Evolutionary conservation across 768 basidiomycete species (phyloP), one percentile per base, ranked within the genome.

Genomic region (Podaxis rugospora): DNA sequence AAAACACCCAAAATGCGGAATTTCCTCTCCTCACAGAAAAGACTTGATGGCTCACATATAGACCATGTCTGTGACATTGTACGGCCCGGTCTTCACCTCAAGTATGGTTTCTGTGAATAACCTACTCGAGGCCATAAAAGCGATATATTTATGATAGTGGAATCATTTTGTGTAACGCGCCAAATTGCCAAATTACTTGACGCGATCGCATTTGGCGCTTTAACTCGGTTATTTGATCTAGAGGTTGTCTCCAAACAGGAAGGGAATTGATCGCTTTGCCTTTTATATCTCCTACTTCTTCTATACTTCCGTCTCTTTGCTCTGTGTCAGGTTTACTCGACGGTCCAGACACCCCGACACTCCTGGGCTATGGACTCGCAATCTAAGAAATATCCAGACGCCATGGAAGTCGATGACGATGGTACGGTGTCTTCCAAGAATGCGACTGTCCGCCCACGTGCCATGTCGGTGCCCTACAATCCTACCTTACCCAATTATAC

Each of bases 391-490:
- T 52, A 60, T 16, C 21, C 50, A 16, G 56, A 63, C 49, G 63
- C 57, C 47, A 66, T 66, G 65, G 64, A 65, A 51, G 56, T 64
- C 28, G 65, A 65, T 36, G 56, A 47, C 44, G 25, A 39, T 25
- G 49, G 23, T 16, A 44, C 49, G 16, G 35, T 23, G n/a, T 6
- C 56, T 16, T 35, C 44, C 23, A 21, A 32, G 18, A 18, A 25
- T 40, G 53, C 44, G 42, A 21, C 27, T 39, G 18, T 39, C 16
- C 67, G 59, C 52, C 74, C 75, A 51, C 77, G 82, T 46, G 77
- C 82, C 50, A 71, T 72, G 16, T 83, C 82, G 18, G 70, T 80
- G 11, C 80, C 81, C 13, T 66, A 77, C 51, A 66, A 73, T 58
- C 42, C 51, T 16, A 7, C 42, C 18, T 68, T 66, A 16, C 67